Conservation (phyloP, 1,284 basidiomycete species). For the Apiotrichum brassicae region DNA sequence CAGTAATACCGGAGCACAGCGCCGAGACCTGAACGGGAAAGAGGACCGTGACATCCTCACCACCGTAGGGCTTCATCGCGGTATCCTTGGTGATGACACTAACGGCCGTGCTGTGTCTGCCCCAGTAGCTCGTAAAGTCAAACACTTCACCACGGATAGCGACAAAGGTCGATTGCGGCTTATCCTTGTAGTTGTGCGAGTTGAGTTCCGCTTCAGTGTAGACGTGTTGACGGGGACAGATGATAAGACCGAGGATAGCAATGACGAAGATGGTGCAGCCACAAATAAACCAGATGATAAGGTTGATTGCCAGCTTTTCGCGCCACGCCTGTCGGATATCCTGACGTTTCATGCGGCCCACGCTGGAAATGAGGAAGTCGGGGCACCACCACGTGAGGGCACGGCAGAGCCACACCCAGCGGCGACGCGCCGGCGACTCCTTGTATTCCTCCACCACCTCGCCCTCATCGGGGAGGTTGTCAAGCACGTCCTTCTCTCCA, state of each 20-base stretch:
- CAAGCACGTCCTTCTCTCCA: conserved; percentile 68
- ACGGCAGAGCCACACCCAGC: conserved; percentile 86
- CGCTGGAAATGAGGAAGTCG: conserved; percentile 59
- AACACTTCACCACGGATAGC: conserved; percentile 83
- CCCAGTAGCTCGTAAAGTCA: conserved; percentile 33
- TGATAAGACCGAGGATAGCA: conserved; percentile 75
- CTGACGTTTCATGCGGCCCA: conserved; percentile 86
- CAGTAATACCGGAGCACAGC: conserved; percentile 79
- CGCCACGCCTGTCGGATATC: conserved; percentile 96
- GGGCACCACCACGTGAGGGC: conserved; percentile 90
- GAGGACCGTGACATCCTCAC: conserved; percentile 64
- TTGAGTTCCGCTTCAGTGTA: conserved; percentile 72
- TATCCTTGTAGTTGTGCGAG: conserved; percentile 59
- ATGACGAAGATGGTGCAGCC: conserved; percentile 86
- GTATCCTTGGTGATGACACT: conserved; percentile 67
- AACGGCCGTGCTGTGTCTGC: conserved; percentile 62
- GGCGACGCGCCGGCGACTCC: conserved; percentile 67
- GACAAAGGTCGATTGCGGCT: conserved; percentile 69
- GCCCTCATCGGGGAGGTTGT: conserved; percentile 70
- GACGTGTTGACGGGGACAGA: conserved; percentile 92
- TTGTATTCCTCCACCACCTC: conserved; percentile 83
- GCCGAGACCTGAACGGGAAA: conserved; percentile 98
- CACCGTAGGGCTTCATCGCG: conserved; percentile 71
- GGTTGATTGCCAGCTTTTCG: conserved; percentile 92
- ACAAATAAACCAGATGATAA: conserved; percentile 94